Conservation (phyloP, 2,329 filamentous ascomycete genomes). For the Xylariaceae sp. region DNA sequence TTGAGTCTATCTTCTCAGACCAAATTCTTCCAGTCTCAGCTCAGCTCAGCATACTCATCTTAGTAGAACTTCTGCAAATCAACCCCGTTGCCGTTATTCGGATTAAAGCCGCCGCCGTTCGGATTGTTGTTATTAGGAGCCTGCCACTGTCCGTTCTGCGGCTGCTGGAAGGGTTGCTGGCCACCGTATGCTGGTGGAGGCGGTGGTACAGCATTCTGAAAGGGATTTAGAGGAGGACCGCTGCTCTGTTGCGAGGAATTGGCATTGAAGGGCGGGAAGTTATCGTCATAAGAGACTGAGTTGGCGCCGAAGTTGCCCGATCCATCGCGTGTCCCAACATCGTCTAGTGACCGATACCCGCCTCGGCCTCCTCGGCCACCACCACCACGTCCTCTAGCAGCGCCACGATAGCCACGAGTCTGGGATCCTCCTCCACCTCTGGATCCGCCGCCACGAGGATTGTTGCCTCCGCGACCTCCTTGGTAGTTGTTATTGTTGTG, state of each 20-base stretch:
- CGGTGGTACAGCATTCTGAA: conserved; percentile 9
- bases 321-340: conserved; percentile 50
- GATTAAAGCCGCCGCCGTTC: too few species aligned
- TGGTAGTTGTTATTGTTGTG: conserved; percentile 43
- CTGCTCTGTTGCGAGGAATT: too few species aligned
- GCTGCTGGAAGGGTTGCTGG: conserved; percentile 20
- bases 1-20: background rate
- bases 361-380: conserved; percentile 42
- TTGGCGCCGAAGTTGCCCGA: conserved; percentile 39
- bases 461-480: conserved; percentile 38
- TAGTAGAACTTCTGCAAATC: conserved; percentile 42
- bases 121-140: conserved; percentile 21
- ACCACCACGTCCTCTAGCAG: conserved; percentile 24
- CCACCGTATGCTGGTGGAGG: conserved; percentile 14
- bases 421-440: conserved; percentile 30
- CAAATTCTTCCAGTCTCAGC: background rate
- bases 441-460: conserved; percentile 25
- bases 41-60: background rate
- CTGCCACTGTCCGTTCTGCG: conserved; percentile 23
- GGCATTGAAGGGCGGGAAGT: conserved; percentile 27
- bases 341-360: conserved; percentile 65
- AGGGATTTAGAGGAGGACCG: too few species aligned
- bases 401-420: conserved; percentile 35
- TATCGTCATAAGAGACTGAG: conserved; percentile 46
- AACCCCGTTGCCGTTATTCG: conserved; percentile 18